These are phyloP conservation scores for Spinellus fusiger DNA, from an alignment of 192 early-diverging fungal species.

Conservation along the genomic window DNA sequence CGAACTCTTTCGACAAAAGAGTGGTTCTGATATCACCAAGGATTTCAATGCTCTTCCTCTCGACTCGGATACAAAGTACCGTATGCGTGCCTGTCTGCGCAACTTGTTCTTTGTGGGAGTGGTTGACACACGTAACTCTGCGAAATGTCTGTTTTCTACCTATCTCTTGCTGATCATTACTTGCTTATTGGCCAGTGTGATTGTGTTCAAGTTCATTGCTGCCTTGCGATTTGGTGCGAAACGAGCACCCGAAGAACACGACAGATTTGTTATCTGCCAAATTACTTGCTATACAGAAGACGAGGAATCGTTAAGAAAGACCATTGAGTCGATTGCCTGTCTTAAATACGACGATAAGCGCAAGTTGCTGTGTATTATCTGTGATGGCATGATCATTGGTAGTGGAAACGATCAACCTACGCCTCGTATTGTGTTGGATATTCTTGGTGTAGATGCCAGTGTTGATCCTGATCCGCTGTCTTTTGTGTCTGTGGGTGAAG, in stretches of 20 bases:
- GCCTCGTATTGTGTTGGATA: constrained; percentile 88
- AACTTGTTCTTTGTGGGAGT: constrained; percentile 61
- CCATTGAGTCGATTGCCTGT: constrained; percentile 76
- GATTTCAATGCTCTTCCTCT: constrained; percentile 25
- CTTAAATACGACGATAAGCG: constrained; percentile 84
- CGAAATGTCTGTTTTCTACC: constrained; percentile 57
- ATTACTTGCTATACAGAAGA: constrained; percentile 97
- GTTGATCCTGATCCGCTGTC: constrained; percentile 71
- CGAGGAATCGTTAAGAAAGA: constrained; percentile 74
- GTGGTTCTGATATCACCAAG: constrained; percentile 46
- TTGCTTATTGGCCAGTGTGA: constrained; percentile 60
- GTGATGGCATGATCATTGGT: constrained; percentile 94
- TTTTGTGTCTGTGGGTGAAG: constrained; percentile 89
- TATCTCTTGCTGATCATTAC: constrained; percentile 62
- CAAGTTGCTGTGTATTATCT: constrained; percentile 84
- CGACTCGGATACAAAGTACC: constrained; percentile 12
- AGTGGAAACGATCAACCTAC: constrained; percentile 95
- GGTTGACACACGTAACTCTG: constrained; percentile 55
- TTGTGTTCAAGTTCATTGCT: constrained; percentile 76
- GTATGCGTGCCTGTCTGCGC: constrained; percentile 52
- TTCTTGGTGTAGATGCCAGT: constrained; percentile 78
- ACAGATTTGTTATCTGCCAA: constrained; percentile 95
- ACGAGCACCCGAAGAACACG: constrained; percentile 78
- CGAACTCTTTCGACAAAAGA: constrained; percentile 34
- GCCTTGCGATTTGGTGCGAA: constrained; percentile 66